Conservation (phyloP, 257 asterid genomes). For the Nemophila menziesii region DNA sequence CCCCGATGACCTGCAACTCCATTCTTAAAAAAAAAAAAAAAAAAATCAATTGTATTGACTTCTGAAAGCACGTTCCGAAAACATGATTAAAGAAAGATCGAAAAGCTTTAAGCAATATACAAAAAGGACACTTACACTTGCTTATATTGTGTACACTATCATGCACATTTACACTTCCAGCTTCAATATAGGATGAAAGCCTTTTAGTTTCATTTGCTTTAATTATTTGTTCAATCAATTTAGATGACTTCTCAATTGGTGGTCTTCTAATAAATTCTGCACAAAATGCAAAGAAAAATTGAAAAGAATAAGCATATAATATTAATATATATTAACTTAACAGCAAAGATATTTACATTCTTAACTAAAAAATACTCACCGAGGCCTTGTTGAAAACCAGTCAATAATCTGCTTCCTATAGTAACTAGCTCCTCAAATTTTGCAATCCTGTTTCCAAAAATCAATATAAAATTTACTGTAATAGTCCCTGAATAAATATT, state of each 20-base stretch:
- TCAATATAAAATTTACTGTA: not conserved
- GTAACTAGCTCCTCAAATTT: conserved; percentile 49
- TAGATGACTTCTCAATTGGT: too few relatives aligned
- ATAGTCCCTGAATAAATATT: too few relatives aligned
- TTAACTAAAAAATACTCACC: conserved; percentile 37
- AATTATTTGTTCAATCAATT: too few relatives aligned
- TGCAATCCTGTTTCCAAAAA: conserved; percentile 35
- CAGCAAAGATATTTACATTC: not conserved
- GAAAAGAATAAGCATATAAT: too few relatives aligned
- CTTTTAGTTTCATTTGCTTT: too few relatives aligned
- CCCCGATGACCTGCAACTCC: too few relatives aligned
- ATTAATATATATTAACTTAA: conserved; percentile 1
- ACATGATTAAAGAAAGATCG: conserved; percentile 9
- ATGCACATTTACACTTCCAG: conserved; percentile 24
- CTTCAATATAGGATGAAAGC: too few relatives aligned
- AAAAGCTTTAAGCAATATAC: conserved; percentile 2
- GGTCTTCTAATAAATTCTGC: conserved; percentile 42
- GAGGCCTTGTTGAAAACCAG: conserved; percentile 56
- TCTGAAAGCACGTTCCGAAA: conserved; percentile 37
- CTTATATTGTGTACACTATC: conserved; percentile 39
- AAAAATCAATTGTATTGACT: conserved; percentile 65
- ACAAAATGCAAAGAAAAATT: not conserved
- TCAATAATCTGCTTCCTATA: conserved; percentile 38
- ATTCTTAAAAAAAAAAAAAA: too few relatives aligned
- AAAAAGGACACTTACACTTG: conserved; percentile 46